Base-by-base conservation (phyloP, 208 protist genomes). In the Trypanosomatidae sp. region DNA sequence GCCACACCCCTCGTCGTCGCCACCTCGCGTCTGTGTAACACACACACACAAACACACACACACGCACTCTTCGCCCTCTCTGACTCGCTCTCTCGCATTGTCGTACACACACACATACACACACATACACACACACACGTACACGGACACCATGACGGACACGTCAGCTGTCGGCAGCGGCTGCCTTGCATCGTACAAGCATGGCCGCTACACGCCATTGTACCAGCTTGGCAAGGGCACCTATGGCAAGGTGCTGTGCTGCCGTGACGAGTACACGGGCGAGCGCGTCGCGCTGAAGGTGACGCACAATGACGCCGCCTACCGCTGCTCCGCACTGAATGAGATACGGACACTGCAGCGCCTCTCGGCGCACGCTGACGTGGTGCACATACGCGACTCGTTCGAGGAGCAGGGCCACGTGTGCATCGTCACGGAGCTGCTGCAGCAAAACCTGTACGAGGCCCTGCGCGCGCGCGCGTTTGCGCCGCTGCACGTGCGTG, bases 171-270 rank as follows among this genome's bases (percentile, higher is more conserved):
- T 5, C 22, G 37, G 11, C 11, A 35, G 11, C 11, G 11, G n/a
- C 30, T 35, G 30, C 30, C 30, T 35, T 35, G 56, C 56, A 23
- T 71, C 58, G 3, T 78, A 65, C 33, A 44, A 72, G 37, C 50
- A 62, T 37, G 66, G 70, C 38, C 78, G 73, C 26, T 92, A 92
- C 61, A 49, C 61, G 21, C 61, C 70, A 16, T 61, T 63, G 39
- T 68, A 74, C 30, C 71, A 90, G 5, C 68, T 96, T 4, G 92
- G 89, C 16, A 82, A 71, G 5, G 92, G 92, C 6, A 93, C 87
- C 4, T 97, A 96, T 51, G 92, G 92, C 6, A 80, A 92, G 45
- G 89, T 96, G 15, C 51, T 92, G 2, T 66, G 40, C 13, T 96
- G 88, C 57, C 46, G 58, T 22, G 96, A 99, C 56, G 63, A 86